Percentiles rank a stretch among this genome's conserved stretches.
Conservation (phyloP, 345 rosid species). For the Citrus sinensis region DVS_A1.0 CM039168.1:30490001-30490500, state of each 20-base stretch:
- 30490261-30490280: background rate
- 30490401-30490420: slow-evolving; percentile 88
- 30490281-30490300: background rate
- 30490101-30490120: background rate
- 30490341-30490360: background rate
- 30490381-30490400: slow-evolving; percentile 92
- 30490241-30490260: background rate
- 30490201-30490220: background rate
- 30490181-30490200: background rate
- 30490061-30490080: background rate
- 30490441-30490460: background rate
- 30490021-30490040: background rate
- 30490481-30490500: too few species aligned
- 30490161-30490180: background rate
- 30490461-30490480: background rate
- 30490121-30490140: background rate
- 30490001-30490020: background rate
- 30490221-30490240: background rate
- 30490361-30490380: slow-evolving; percentile 20
- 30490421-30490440: slow-evolving; percentile 44
- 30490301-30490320: background rate
- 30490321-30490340: background rate
- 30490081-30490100: background rate
- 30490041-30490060: background rate
- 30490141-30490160: background rate